Evolutionary conservation across 1,139 yeast genomes (phyloP), one percentile per base, ranked within the genome.

Genomic region (Hemisphaericaspora xylofermentans): DNA sequence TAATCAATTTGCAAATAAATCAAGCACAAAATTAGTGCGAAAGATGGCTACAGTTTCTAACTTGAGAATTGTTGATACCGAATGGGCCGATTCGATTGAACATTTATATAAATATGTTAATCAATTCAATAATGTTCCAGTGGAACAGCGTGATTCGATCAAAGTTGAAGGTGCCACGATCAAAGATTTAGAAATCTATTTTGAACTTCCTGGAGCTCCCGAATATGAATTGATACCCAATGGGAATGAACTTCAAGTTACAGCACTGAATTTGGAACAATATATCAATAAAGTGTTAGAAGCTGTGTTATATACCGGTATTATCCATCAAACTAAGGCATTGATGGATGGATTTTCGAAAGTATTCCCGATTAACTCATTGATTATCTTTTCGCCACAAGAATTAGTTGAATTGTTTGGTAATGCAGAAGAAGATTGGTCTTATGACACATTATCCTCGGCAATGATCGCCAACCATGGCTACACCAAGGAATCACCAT

Each of bases 381-480:
- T 93, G 54, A 61, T 77, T 12, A 76, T 89, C 2, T 85, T 93
- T 51, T 74, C 88, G 1, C 80, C 95, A 0, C 74, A 69, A 16
- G 98, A 93, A 57, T 68, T 89, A 35, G 80, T 77, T 2, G 76
- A 76, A 33, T 59, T 93, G 39, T 81, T 88, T 53, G 74, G 74
- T 6, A 81, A 78, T 46, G 79, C 80, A 1, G 82, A 82, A 39
- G 98, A 89, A 55, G 98, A 93, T 56, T 93, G 98, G 98, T 78
- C 93, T 0, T 58, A 57, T 36, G 78, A 74, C 36, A 78, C 94
- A 0, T 65, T 93, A 35, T 55, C 68, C 8, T 70, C 78, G 2
- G 72, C 83, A 0, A 68, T 93, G 18, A 80, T 79, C 51, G 96
- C 98, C 0, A 95, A 91, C 54, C 98, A 93, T 61, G 98, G 98